phyloP scores from a whole-genome alignment of 2,329 filamentous ascomycete species.

The Tolypocladium ophioglossoides region DNA sequence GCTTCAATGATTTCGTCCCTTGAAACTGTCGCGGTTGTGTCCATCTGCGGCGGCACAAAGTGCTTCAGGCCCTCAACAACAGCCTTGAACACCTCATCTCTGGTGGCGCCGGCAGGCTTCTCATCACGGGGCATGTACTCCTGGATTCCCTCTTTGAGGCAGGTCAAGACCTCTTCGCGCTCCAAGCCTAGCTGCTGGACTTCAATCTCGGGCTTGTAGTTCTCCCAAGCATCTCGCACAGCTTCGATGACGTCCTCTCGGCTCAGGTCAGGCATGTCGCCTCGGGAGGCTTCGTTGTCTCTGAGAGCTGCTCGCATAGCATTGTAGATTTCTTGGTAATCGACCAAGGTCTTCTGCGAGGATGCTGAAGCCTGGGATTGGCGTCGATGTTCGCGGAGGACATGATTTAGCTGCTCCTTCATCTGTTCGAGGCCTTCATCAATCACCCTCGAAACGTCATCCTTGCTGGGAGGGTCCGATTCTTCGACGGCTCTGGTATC shows the following conservation, averaged over 20 bases:
- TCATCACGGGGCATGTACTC: slow-evolving; percentile 54
- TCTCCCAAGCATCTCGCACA: slow-evolving; percentile 85
- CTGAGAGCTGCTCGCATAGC: slow-evolving; percentile 67
- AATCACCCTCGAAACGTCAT: slow-evolving; percentile 67
- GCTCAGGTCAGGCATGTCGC: slow-evolving; percentile 38
- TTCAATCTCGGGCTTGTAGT: slow-evolving; percentile 87
- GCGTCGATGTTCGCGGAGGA: slow-evolving; percentile 65
- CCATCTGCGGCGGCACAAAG: slow-evolving; percentile 63
- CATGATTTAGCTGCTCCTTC: slow-evolving; percentile 71
- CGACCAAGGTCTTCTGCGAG: slow-evolving; percentile 50
- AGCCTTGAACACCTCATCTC: slow-evolving; percentile 76
- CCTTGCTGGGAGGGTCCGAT: slow-evolving; percentile 43
- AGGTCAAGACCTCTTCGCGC: slow-evolving; percentile 79
- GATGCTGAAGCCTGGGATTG: slow-evolving; percentile 54
- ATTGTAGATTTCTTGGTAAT: slow-evolving; percentile 78
- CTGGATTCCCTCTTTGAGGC: slow-evolving; percentile 74
- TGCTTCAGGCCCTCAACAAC: slow-evolving; percentile 79
- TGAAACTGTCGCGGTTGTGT: slow-evolving; percentile 58
- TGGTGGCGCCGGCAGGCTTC: slow-evolving; percentile 50
- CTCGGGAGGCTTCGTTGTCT: slow-evolving; percentile 41
- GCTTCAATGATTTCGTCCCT: slow-evolving; percentile 76
- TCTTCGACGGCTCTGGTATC: slow-evolving; percentile 33
- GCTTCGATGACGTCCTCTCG: slow-evolving; percentile 80
- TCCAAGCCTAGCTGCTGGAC: slow-evolving; percentile 85
- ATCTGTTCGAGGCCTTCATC: slow-evolving; percentile 73